Evolutionary conservation across 192 early-diverging fungal genomes (phyloP).

Genomic region (Rhizoclosmatium sp.): DNA sequence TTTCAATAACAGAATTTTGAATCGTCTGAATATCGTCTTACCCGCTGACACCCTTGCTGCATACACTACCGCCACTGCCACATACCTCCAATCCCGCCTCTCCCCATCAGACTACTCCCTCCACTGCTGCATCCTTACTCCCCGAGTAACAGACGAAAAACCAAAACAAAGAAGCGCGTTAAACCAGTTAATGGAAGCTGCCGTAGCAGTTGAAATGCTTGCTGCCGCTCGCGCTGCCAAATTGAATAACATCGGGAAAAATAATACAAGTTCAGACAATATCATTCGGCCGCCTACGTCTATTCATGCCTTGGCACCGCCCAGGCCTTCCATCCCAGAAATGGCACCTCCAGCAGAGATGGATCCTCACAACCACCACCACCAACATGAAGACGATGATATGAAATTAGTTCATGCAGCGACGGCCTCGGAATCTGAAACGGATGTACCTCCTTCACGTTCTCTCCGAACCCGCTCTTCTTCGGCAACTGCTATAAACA

Average conservation of each 20-base stretch:
- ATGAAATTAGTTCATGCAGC: too few relatives aligned
- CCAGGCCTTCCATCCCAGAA: neutral
- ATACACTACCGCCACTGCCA: neutral
- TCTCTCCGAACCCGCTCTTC: too few relatives aligned
- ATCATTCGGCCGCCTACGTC: neutral
- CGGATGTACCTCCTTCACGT: too few relatives aligned
- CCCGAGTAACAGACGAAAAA: neutral
- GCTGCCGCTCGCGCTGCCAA: neutral
- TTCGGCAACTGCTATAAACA: too few relatives aligned
- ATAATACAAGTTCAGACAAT: too few relatives aligned
- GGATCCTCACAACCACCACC: neutral
- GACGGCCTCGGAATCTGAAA: too few relatives aligned
- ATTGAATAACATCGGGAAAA: neutral
- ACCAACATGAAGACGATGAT: too few relatives aligned
- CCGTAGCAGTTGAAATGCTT: neutral
- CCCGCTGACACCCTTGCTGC: neutral
- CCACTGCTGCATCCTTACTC: neutral
- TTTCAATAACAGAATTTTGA: neutral
- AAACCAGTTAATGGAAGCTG: neutral
- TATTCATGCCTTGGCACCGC: neutral
- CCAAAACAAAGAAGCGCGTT: neutral
- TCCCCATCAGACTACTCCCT: neutral
- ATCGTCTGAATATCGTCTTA: neutral
- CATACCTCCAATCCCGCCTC: neutral
- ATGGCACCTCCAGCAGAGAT: constrained; percentile 10